Percentiles rank a stretch among this genome's conserved stretches.
Evolutionary conservation across 805 yeast species (phyloP).

Genomic region (Yarrowia sp.): DNA sequence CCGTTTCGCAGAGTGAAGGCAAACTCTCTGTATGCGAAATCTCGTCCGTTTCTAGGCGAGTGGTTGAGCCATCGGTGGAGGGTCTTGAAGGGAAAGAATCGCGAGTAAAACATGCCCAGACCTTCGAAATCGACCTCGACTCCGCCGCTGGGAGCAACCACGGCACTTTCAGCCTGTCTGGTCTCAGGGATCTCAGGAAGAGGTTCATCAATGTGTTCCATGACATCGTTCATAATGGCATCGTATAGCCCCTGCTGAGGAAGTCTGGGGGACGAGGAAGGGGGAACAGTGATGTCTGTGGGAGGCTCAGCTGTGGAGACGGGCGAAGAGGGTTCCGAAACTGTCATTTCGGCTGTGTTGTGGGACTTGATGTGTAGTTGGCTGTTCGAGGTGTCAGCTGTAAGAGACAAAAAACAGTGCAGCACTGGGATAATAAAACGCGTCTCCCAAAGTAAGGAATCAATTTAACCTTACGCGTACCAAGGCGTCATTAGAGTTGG

Average conservation of each 20-base stretch:
- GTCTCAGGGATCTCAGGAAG: neutral
- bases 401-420: constrained; percentile 17
- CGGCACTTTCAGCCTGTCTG: neutral
- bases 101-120: constrained; percentile 46
- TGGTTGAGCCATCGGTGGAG: constrained; percentile 92
- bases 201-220: constrained; percentile 25
- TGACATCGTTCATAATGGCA: constrained; percentile 25
- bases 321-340: constrained; percentile 37
- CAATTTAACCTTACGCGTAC: constrained; percentile 18
- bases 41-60: constrained; percentile 73
- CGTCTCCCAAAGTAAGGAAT: constrained; percentile 3
- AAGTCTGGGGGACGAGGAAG: constrained; percentile 33
- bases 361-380: neutral
- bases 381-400: neutral
- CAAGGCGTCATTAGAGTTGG: constrained; percentile 4
- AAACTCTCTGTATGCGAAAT: constrained; percentile 88
- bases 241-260: constrained; percentile 19
- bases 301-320: constrained; percentile 26
- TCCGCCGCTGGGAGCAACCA: neutral
- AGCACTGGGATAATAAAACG: neutral
- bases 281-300: constrained; percentile 32
- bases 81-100: constrained; percentile 73
- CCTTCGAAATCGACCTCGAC: constrained; percentile 20
- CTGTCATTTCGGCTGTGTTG: constrained; percentile 7
- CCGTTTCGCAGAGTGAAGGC: constrained; percentile 90